Percentiles rank a stretch among this genome's conserved stretches.
These are phyloP conservation scores for Nannochloris sp. DNA, from an alignment of 139 green algal genomes.

Conservation along the genomic window DNA sequence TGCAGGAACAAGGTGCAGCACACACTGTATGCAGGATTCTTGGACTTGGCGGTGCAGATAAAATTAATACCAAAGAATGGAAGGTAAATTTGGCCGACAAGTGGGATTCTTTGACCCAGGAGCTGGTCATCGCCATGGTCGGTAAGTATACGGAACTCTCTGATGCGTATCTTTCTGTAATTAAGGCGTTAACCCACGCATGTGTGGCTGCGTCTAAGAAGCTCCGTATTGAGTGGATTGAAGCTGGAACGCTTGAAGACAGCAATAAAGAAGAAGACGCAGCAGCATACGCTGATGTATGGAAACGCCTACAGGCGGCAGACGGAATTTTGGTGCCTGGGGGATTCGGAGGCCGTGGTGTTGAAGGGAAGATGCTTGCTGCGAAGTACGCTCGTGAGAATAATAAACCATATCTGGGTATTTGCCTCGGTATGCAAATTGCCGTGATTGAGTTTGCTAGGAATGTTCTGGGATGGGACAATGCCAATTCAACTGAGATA, in stretches of 20 bases:
- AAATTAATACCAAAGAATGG: constrained; percentile 63
- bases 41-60: constrained; percentile 35
- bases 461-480: constrained; percentile 71
- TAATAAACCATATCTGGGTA: constrained; percentile 89
- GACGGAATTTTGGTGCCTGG: constrained; percentile 94
- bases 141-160: constrained; percentile 95
- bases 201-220: constrained; percentile 79
- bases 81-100: constrained; percentile 62
- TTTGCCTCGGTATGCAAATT: constrained; percentile 98
- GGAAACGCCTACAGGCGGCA: constrained; percentile 45
- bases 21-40: constrained; percentile 66
- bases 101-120: constrained; percentile 58
- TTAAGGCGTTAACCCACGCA: constrained; percentile 96
- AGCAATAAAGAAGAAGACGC: constrained; percentile 32
- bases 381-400: constrained; percentile 78
- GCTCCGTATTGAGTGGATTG: constrained; percentile 88
- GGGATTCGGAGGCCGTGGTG: constrained; percentile 86
- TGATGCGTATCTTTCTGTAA: constrained; percentile 93
- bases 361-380: constrained; percentile 93
- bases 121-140: constrained; percentile 82
- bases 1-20: constrained; percentile 77
- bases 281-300: constrained; percentile 42
- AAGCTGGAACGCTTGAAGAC: constrained; percentile 81
- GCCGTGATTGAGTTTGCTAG: constrained; percentile 98
- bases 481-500: constrained; percentile 91